A percentile compares a stretch with the other conserved stretches of the same genome.
phyloP scores from a whole-genome alignment of 805 yeast genomes.

The Priceomyces melissophilus region DNA sequence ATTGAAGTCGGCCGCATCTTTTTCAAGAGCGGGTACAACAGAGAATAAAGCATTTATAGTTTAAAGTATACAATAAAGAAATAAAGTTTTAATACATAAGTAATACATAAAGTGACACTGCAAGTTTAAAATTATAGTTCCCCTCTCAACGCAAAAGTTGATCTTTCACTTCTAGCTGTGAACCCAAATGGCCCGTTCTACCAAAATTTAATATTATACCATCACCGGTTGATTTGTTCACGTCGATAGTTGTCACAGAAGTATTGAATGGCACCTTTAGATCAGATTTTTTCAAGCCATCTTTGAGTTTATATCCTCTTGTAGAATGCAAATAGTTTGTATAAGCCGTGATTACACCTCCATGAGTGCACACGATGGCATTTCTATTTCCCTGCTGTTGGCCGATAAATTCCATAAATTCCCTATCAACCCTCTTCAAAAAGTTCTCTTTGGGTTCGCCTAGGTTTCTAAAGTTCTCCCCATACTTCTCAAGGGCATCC shows the following conservation, averaged over 20 bases:
- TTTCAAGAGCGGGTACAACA: slow-evolving; percentile 35
- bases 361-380: slow-evolving; percentile 68
- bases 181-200: slow-evolving; percentile 65
- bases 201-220: slow-evolving; percentile 58
- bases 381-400: slow-evolving; percentile 40
- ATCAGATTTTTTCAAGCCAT: slow-evolving; percentile 35
- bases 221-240: slow-evolving; percentile 33
- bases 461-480: slow-evolving; percentile 54
- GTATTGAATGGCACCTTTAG: slow-evolving; percentile 70
- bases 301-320: slow-evolving; percentile 33
- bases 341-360: slow-evolving; percentile 71
- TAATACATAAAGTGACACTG: neutral
- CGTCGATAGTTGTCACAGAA: slow-evolving; percentile 65
- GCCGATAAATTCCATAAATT: slow-evolving; percentile 42
- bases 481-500: slow-evolving; percentile 64
- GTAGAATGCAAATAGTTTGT: slow-evolving; percentile 47
- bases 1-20: slow-evolving; percentile 37
- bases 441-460: slow-evolving; percentile 59
- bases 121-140: neutral
- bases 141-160: slow-evolving; percentile 38
- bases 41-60: slow-evolving; percentile 13
- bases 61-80: neutral
- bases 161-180: slow-evolving; percentile 49
- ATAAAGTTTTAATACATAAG: neutral
- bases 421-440: slow-evolving; percentile 44